Conservation (phyloP, 176 grass and related monocot species). For the Juncus effusus region DNA sequence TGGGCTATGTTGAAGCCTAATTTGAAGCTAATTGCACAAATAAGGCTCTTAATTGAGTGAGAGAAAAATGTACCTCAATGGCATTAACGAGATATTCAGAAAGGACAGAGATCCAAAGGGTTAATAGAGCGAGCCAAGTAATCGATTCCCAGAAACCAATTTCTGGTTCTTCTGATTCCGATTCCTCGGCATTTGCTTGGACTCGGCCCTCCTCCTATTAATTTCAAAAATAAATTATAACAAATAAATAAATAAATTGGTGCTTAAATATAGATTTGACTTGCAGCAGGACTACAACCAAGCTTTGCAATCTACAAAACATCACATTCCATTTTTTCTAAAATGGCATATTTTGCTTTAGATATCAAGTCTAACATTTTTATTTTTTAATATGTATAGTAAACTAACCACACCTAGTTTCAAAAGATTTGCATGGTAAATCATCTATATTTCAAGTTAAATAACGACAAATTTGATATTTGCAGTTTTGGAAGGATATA, state of each 20-base stretch:
- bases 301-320: too few species aligned
- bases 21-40: background rate
- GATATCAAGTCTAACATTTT: too few species aligned
- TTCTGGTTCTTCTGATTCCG: conserved; percentile 44
- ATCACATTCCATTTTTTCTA: too few species aligned
- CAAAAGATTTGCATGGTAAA: too few species aligned
- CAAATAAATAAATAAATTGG: background rate
- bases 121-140: conserved; percentile 70
- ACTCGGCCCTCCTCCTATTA: conserved; percentile 44
- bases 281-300: too few species aligned
- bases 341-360: too few species aligned
- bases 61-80: conserved; percentile 61
- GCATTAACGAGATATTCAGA: conserved; percentile 83
- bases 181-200: conserved; percentile 19
- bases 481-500: too few species aligned
- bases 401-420: too few species aligned
- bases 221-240: background rate
- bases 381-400: too few species aligned
- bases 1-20: background rate
- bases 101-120: conserved; percentile 53
- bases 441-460: too few species aligned
- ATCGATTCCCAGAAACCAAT: conserved; percentile 73
- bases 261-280: too few species aligned
- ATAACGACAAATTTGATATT: too few species aligned
- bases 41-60: background rate